These are phyloP conservation scores for Arabidopsis suecica DNA, from an alignment of 345 rosid species.

Conservation along the genomic window DNA sequence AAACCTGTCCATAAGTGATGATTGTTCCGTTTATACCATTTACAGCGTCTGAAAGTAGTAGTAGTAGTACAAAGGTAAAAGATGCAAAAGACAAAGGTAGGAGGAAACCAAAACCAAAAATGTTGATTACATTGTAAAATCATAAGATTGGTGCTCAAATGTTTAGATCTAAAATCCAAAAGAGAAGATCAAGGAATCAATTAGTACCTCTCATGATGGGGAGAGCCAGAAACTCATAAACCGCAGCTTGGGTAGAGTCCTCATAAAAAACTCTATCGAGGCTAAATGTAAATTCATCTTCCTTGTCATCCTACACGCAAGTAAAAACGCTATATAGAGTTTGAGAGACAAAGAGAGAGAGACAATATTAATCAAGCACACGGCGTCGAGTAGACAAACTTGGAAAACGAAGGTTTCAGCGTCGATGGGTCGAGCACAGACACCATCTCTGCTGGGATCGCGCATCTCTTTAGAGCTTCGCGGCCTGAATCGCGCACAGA, in stretches of 20 bases:
- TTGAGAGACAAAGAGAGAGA: too few species aligned
- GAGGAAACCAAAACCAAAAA: background rate
- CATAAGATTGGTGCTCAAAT: background rate
- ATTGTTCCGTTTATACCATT: conserved; percentile 78
- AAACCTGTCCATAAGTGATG: conserved; percentile 90
- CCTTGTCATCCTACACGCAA: conserved; percentile 66
- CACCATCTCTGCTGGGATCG: conserved; percentile 53
- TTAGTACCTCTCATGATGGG: conserved; percentile 69
- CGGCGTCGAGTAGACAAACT: conserved; percentile 41
- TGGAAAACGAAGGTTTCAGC: conserved; percentile 67
- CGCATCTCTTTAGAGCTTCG: conserved; percentile 66
- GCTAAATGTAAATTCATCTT: conserved; percentile 63
- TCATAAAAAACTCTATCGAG: conserved; percentile 70
- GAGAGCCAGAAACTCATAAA: conserved; percentile 69
- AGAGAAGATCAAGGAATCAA: too few species aligned
- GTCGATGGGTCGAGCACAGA: conserved; percentile 60
- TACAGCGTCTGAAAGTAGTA: conserved; percentile 57
- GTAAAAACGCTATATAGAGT: background rate
- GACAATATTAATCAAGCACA: background rate
- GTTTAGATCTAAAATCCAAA: background rate
- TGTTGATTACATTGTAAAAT: background rate
- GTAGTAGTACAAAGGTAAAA: conserved; percentile 12
- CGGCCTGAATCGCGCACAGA: conserved; percentile 86
- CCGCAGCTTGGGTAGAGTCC: conserved; percentile 62
- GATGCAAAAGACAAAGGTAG: conserved; percentile 16